Base-by-base conservation (phyloP, 345 rosid genomes). In the Streptanthus diversifolius region DNA sequence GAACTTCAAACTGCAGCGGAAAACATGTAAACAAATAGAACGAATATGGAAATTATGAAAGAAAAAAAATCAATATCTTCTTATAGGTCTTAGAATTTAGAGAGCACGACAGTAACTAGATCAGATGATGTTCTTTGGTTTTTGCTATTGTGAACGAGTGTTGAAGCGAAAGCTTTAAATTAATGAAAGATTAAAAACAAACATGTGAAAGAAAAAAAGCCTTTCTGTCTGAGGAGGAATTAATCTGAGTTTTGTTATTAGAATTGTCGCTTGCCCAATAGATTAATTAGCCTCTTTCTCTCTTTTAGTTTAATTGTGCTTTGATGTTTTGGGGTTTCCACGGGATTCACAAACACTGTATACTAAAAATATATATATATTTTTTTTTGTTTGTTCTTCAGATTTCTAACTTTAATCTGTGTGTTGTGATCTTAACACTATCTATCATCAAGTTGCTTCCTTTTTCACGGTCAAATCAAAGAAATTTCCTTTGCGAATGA, bases 391-490 rank as follows among this genome's bases (percentile, higher is more conserved):
- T 54, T 64, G 67, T 74, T 74, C 72, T 74, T 66, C 27, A 66
- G 67, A 66, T 57, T 66, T 67, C 32, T 43, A 44, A 64, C 54
- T 44, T 54, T 7, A n/a, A 30, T 30, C 33, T 30, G 8, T 21
- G 24, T 47, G 65, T 47, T 45, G 56, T 73, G 70, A 61, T 53
- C 25, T 22, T 15, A 45, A 6, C 5, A 25, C 27, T 25, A 25
- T 25, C 27, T 25, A 60, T 63, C 43, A n/a, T 15, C 66, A 56
- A 65, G 71, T 56, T 47, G 72, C 53, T 57, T 66, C 78, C 73
- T 59, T 74, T 66, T 59, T 30, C 39, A 43, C 48, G 57, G 48
- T 41, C 39, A 63, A 39, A 53, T 56, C 37, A 74, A 33, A 53
- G 19, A 72, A 53, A n/a, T 41, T 66, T 40, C 52, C 2, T 67